phyloP scores from a whole-genome alignment of 257 asterid species.

The Gentiana macrophylla region DNA sequence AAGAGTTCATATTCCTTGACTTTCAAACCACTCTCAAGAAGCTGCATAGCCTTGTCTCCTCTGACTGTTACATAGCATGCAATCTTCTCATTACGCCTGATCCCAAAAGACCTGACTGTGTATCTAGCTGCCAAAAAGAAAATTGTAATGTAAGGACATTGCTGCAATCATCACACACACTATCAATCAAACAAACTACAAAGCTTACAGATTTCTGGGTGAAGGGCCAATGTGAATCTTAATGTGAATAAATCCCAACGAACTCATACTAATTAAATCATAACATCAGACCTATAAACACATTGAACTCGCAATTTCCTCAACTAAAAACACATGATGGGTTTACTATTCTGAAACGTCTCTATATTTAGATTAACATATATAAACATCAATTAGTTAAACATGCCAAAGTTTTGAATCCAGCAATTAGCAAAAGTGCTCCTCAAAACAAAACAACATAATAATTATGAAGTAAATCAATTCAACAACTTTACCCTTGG shows the following conservation, averaged over 20 bases:
- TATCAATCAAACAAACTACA: neutral
- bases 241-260: too few species aligned
- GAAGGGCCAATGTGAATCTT: too few species aligned
- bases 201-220: neutral
- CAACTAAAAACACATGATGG: too few species aligned
- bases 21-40: slow-evolving; percentile 39
- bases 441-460: neutral
- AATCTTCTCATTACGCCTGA: slow-evolving; percentile 42
- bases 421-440: neutral
- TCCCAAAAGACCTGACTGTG: slow-evolving; percentile 39
- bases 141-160: neutral
- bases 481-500: slow-evolving; percentile 20
- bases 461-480: neutral
- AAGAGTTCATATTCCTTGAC: slow-evolving; percentile 41
- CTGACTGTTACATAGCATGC: slow-evolving; percentile 40
- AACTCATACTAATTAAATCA: too few species aligned
- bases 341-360: too few species aligned
- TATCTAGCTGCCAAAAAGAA: slow-evolving; percentile 26
- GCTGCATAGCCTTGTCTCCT: slow-evolving; percentile 44
- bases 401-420: too few species aligned
- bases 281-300: too few species aligned
- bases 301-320: too few species aligned
- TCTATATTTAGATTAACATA: neutral
- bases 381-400: too few species aligned
- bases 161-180: neutral